Evolutionary conservation across 129 eudicot species (phyloP), one percentile per base, ranked within the genome.

Genomic region (Artemisia annua): DNA sequence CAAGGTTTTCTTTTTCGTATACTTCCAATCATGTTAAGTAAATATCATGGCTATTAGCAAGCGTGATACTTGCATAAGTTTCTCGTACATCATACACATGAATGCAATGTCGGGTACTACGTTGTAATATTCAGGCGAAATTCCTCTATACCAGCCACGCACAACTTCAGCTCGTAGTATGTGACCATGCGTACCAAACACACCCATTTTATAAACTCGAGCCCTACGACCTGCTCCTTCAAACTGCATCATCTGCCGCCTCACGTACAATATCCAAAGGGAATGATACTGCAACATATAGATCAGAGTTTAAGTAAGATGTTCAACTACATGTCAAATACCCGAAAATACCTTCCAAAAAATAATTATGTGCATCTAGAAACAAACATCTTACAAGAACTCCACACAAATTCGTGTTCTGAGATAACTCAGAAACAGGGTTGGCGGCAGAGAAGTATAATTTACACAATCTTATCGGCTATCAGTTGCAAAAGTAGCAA

Each of bases 191-290:
- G 90, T 84, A 63, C 96, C 92, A 18, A 87, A 78, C 49, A 92
- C 67, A 46, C 96, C 96, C 0, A 79, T 80, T 44, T 78, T 89
- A 66, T 92, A 89, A 49, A 92, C 90, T 54, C 78, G 95, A 53
- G 88, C 95, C 67, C 86, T 68, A 16, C 96, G 95, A 72, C 88
- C 98, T 13, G 90, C 95, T 71, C 98, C 98, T 84, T 92, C 92
- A 79, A 92, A 72, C 63, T 92, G 98, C n/a, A n/a, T n/a, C 96
- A 87, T 92, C 73, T 96, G 69, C 53, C 96, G 83, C 78, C 98
- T 92, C 83, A n/a, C n/a, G n/a, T n/a, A 92, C 98, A 60, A 89
- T 89, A 80, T 92, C 98, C 73, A 92, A 71, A 12, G 96, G 95
- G 77, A 87, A 92, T 65, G 85, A 85, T 9, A 84, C 96, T 89